These are phyloP conservation scores for Primulina tabacum DNA, from an alignment of 257 asterid species.

Conservation along the genomic window DNA sequence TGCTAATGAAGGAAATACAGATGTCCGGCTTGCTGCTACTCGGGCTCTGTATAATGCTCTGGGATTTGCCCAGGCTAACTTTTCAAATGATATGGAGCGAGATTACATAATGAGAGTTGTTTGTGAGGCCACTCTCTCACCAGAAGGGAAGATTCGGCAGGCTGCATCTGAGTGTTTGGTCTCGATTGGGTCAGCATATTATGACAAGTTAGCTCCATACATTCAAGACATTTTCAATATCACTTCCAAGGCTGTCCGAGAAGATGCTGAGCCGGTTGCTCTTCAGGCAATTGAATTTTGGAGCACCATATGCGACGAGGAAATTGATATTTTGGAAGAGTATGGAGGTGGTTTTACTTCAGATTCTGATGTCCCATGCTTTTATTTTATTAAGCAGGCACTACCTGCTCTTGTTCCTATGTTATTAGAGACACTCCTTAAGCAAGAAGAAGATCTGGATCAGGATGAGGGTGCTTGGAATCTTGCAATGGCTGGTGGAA, in stretches of 20 bases:
- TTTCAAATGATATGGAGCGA: conserved; percentile 54
- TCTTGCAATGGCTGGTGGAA: conserved; percentile 70
- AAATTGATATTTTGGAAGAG: conserved; percentile 61
- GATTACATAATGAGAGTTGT: conserved; percentile 63
- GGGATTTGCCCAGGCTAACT: conserved; percentile 56
- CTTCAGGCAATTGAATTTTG: conserved; percentile 67
- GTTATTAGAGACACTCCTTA: conserved; percentile 57
- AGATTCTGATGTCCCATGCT: conserved; percentile 61
- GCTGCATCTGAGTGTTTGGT: conserved; percentile 58
- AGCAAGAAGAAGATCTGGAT: conserved; percentile 70
- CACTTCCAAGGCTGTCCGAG: conserved; percentile 57
- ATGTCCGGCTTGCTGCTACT: conserved; percentile 54
- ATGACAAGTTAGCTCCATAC: conserved; percentile 50
- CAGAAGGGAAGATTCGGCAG: conserved; percentile 48
- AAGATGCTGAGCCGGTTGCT: conserved; percentile 61
- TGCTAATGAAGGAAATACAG: conserved; percentile 44
- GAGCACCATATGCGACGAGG: conserved; percentile 70
- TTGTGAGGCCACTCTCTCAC: conserved; percentile 54
- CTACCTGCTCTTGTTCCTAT: conserved; percentile 62
- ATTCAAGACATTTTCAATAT: conserved; percentile 54
- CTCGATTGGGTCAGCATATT: conserved; percentile 49
- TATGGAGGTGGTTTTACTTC: conserved; percentile 54
- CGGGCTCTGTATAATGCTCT: conserved; percentile 54
- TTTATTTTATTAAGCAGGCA: conserved; percentile 60
- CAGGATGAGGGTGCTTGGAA: conserved; percentile 72